Base-by-base conservation (phyloP, 2,329 filamentous ascomycete species). In the Xylariaceae sp. region DNA sequence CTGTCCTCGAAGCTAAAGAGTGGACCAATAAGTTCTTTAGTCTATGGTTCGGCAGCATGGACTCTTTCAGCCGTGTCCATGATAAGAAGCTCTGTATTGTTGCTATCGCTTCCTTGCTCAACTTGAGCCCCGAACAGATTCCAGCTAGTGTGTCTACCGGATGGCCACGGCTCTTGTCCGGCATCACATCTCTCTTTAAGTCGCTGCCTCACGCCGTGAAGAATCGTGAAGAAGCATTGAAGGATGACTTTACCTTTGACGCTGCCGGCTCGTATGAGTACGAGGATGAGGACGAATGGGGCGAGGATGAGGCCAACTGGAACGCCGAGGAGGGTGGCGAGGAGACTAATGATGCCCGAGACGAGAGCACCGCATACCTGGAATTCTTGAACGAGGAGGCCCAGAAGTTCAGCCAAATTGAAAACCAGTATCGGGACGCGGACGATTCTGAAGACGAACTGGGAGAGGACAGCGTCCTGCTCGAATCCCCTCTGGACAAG, bases 11-110 rank as follows among this genome's bases (percentile, higher is more conserved):
- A 69, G 70, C 76, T 39, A 91, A 94, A 58, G 85, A 81, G 46
- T 96, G 90, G 91, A 97, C 93, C 6, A 97, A 97, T 69, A 94
- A 94, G 62, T 98, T 98, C 71, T 98, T 98, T 73, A 95, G 88
- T 66, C 72, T 94, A 44, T 98, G 93, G 93, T 98, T 98, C 65
- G 88, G 88, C 32, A 94, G 84, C 68, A 98, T 98, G 70, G 86
- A 95, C 48, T 84, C 81, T 57, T 97, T 98, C 69, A 87, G 81
- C 39, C 80, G 93, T 32, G 93, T 98, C 2, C 93, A 98, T 63
- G 93, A 98, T 72, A 98, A 98, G 79, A 98, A 96, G 74, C 75
- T 98, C 19, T 96, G 89, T 48, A 96, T 98, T 55, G 87, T 90
- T 15, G 91, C 90, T 35, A 97, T 98, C 54, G 85, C 87, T 44